Evolutionary conservation across 139 green algal species (phyloP).

Genomic region (Pseudopediastrum boryanum): DNA sequence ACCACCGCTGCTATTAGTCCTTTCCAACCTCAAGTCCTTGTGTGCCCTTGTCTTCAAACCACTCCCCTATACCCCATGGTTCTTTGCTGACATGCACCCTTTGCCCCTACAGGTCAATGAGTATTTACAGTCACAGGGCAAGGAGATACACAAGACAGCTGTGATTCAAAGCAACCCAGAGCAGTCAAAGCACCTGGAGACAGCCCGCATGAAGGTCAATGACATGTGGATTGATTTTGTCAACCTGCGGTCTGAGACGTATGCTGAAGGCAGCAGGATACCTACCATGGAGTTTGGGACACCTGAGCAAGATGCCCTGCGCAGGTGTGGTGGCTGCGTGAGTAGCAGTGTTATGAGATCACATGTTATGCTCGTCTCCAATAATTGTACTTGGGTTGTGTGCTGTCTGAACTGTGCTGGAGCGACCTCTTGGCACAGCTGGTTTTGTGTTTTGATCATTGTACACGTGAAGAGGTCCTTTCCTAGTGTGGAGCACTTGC

Average conservation of each 20-base stretch:
- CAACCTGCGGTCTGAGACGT: conserved; percentile 95
- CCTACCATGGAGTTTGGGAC: conserved; percentile 92
- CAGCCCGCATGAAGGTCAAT: conserved; percentile 83
- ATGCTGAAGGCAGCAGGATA: conserved; percentile 86
- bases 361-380: no score
- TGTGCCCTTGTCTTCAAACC: no score
- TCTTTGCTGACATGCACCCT: neutral
- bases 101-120: conserved; percentile 67
- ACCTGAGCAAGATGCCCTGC: conserved; percentile 62
- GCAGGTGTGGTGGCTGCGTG: conserved; percentile 5
- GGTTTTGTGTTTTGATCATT: no score
- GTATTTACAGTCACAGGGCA: conserved; percentile 74
- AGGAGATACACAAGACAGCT: conserved; percentile 56
- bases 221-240: conserved; percentile 90
- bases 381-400: no score
- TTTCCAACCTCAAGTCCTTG: no score
- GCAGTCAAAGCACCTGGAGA: conserved; percentile 99
- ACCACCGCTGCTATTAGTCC: no score
- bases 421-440: no score
- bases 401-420: no score
- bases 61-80: neutral
- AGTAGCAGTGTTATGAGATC: no score
- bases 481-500: no score
- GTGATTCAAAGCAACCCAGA: conserved; percentile 97
- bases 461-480: no score